A percentile compares a stretch with the other conserved stretches of the same genome.
These are phyloP conservation scores for Umbilicaria muhlenbergii DNA, from an alignment of 495 filamentous ascomycete species.

Conservation along the genomic window DNA sequence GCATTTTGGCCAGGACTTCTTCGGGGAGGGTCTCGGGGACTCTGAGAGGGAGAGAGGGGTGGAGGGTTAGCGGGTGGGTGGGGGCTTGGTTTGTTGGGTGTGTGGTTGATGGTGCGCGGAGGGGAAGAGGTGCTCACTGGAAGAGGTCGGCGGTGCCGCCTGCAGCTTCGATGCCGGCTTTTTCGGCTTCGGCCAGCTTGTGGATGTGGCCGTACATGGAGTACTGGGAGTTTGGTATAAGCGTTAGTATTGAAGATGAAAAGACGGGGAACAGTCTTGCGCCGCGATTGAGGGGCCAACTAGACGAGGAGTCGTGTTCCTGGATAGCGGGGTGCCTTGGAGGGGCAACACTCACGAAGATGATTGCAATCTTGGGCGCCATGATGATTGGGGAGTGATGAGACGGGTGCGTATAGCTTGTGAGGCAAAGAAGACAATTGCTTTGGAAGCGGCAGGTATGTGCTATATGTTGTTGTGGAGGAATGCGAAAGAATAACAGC, in stretches of 20 bases:
- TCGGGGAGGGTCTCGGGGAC: slow-evolving; percentile 73
- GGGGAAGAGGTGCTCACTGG: slow-evolving; percentile 41
- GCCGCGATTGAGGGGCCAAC: neutral
- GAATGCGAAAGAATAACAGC: neutral
- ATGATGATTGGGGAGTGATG: slow-evolving; percentile 35
- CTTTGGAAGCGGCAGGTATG: no score
- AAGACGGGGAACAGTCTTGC: neutral
- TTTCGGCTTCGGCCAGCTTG: slow-evolving; percentile 75
- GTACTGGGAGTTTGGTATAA: slow-evolving; percentile 41
- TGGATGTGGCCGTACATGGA: slow-evolving; percentile 91
- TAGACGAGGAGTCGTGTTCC: neutral
- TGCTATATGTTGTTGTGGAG: neutral
- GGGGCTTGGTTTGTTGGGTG: neutral
- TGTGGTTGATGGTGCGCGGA: no score
- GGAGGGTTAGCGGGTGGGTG: slow-evolving; percentile 3
- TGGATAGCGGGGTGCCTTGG: neutral
- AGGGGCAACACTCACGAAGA: slow-evolving; percentile 47
- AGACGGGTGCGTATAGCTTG: neutral
- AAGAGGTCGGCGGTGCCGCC: slow-evolving; percentile 65
- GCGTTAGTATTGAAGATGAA: neutral
- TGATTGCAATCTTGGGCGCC: slow-evolving; percentile 87
- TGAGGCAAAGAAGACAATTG: neutral
- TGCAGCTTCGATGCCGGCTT: slow-evolving; percentile 75
- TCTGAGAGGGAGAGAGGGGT: slow-evolving; percentile 21
- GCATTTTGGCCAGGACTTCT: slow-evolving; percentile 75